Evolutionary conservation across 371 early-diverging fungal species (phyloP).

Genomic region (Dinochytrium kinnereticum): DNA sequence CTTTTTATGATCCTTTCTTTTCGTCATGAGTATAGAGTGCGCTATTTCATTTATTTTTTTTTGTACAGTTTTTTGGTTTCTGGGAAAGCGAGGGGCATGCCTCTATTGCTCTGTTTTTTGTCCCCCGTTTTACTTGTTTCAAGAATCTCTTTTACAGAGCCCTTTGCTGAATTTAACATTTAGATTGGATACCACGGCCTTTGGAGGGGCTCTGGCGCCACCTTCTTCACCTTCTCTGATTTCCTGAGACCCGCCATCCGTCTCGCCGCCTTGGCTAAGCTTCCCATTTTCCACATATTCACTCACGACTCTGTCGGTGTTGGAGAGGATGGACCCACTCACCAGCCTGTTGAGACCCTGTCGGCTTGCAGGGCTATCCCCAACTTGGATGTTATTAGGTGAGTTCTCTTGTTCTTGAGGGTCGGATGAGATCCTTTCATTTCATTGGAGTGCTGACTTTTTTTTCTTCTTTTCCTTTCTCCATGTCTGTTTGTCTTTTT

Average conservation of each 20-base stretch:
- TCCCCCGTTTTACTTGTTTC: constrained; percentile 25
- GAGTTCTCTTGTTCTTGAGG: constrained; percentile 11
- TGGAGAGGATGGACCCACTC: constrained; percentile 99
- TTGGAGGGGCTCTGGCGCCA: constrained; percentile 37
- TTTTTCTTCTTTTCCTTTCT: not conserved
- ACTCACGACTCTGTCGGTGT: constrained; percentile 99
- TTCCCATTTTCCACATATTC: constrained; percentile 94
- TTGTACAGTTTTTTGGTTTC: not conserved
- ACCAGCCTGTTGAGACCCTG: constrained; percentile 99
- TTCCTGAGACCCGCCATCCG: constrained; percentile 72
- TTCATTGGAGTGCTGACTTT: not conserved
- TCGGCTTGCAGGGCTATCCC: constrained; percentile 95
- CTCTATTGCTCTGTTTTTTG: not conserved
- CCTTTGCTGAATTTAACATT: constrained; percentile 11
- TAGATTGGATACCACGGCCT: constrained; percentile 39
- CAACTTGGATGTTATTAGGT: constrained; percentile 64
- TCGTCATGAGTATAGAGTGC: constrained; percentile 32
- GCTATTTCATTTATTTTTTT: not conserved
- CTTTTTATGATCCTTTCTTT: not conserved
- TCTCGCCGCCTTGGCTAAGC: constrained; percentile 86
- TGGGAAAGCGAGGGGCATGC: too few species aligned
- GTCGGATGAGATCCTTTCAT: not conserved
- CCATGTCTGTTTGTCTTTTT: not conserved
- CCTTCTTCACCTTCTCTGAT: constrained; percentile 41
- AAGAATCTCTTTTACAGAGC: not conserved